Evolutionary conservation across 352 stramenopile genomes (phyloP).

Genomic region (Pythium graminicola): DNA sequence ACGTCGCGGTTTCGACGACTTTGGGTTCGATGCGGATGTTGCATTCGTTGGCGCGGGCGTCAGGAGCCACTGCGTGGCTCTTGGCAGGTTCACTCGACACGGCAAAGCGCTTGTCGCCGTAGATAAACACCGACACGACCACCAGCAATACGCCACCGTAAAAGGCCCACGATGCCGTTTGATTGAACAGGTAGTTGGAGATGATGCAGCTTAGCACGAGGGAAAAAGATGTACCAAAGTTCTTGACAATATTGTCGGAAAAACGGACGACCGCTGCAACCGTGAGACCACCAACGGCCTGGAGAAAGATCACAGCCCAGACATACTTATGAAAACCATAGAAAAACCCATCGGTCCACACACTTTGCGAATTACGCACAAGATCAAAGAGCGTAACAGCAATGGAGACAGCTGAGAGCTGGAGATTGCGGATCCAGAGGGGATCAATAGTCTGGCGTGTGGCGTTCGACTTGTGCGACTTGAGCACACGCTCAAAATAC

Average conservation of each 20-base stretch:
- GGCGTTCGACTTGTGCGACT: slow-evolving; percentile 69
- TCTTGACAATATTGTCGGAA: slow-evolving; percentile 89
- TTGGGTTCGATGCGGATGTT: slow-evolving; percentile 57
- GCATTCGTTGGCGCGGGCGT: slow-evolving; percentile 23
- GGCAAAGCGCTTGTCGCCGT: slow-evolving; percentile 75
- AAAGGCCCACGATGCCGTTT: slow-evolving; percentile 62
- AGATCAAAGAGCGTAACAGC: slow-evolving; percentile 63
- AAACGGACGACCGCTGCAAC: slow-evolving; percentile 82
- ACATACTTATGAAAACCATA: slow-evolving; percentile 71
- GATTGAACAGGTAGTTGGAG: slow-evolving; percentile 85
- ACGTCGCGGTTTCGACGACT: slow-evolving; percentile 25
- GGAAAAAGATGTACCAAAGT: slow-evolving; percentile 85
- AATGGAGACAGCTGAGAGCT: slow-evolving; percentile 79
- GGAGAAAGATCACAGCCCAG: slow-evolving; percentile 72
- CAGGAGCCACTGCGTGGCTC: slow-evolving; percentile 21
- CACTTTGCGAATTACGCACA: slow-evolving; percentile 50
- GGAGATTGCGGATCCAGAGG: slow-evolving; percentile 82
- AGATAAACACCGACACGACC: slow-evolving; percentile 79
- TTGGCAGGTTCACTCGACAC: slow-evolving; percentile 26
- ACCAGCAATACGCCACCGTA: slow-evolving; percentile 75
- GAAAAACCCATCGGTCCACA: slow-evolving; percentile 71
- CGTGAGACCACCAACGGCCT: slow-evolving; percentile 77
- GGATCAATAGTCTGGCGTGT: slow-evolving; percentile 75
- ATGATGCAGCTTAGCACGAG: slow-evolving; percentile 85
- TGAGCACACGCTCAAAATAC: slow-evolving; percentile 87